Conservation (phyloP, 139 green algal genomes). For the Klebsormidium nitens region DNA sequence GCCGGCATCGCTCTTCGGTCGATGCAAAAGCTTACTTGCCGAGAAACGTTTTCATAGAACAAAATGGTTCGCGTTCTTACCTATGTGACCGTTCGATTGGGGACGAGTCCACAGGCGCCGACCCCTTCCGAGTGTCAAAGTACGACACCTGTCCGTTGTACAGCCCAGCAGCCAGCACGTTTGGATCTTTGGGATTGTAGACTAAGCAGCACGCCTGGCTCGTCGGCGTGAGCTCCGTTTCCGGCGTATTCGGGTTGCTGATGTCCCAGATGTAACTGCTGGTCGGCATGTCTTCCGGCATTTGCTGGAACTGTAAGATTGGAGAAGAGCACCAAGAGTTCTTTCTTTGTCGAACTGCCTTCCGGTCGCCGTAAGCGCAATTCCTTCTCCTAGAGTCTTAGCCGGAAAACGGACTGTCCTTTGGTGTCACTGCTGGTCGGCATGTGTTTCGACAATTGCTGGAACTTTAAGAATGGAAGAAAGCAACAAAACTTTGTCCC, state of each 20-base stretch:
- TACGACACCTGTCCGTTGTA: constrained; percentile 85
- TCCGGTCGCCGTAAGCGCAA: too few species aligned
- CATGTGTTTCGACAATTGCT: constrained; percentile 67
- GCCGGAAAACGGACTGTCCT: too few species aligned
- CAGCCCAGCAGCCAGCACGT: constrained; percentile 71
- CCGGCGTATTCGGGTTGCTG: constrained; percentile 74
- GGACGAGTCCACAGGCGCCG: constrained; percentile 57
- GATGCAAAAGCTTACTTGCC: too few species aligned
- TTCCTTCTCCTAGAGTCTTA: too few species aligned
- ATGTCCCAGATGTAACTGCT: constrained; percentile 85
- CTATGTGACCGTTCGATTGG: constrained; percentile 57
- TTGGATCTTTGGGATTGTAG: constrained; percentile 77
- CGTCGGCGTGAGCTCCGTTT: constrained; percentile 62
- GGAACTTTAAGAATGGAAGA: too few species aligned
- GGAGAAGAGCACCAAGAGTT: too few species aligned
- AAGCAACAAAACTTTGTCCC: too few species aligned
- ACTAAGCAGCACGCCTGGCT: constrained; percentile 72
- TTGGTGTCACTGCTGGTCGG: constrained; percentile 62
- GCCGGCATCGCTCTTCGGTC: too few species aligned
- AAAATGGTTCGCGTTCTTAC: too few species aligned
- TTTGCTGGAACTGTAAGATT: constrained; percentile 76
- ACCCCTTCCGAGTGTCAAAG: constrained; percentile 81
- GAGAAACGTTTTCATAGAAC: too few species aligned
- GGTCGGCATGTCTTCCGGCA: constrained; percentile 59
- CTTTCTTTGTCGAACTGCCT: too few species aligned